A percentile compares a stretch with the other conserved stretches of the same genome.
Conservation (phyloP, 768 basidiomycete species). For the Hydnum rufescens region DNA sequence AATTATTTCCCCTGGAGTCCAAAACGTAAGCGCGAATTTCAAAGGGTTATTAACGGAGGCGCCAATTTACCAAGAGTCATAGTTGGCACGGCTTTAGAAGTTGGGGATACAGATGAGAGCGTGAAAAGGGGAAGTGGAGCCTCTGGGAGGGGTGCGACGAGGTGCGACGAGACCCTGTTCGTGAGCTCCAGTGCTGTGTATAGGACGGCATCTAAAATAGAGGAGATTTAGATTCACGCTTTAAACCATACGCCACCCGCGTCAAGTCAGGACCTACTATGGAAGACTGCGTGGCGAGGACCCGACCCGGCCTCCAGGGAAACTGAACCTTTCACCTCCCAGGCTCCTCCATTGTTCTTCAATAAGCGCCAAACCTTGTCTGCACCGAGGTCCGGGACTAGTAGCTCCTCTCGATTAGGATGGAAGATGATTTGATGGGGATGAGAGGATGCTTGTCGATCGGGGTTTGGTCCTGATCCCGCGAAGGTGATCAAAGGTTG, state of each 20-base stretch:
- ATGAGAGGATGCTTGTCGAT: slow-evolving; percentile 53
- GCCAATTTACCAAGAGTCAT: slow-evolving; percentile 3
- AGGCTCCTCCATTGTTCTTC: slow-evolving; percentile 25
- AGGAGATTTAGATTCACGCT: too few relatives aligned
- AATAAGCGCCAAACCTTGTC: slow-evolving; percentile 44
- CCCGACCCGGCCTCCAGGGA: slow-evolving; percentile 36
- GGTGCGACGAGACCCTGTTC: slow-evolving; percentile 36
- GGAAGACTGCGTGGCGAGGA: slow-evolving; percentile 45
- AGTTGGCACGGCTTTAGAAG: slow-evolving; percentile 18
- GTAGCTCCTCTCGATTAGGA: slow-evolving; percentile 31
- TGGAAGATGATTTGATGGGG: slow-evolving; percentile 52
- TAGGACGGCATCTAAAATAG: slow-evolving; percentile 40
- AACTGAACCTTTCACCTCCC: slow-evolving; percentile 32
- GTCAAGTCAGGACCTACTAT: slow-evolving; percentile 27
- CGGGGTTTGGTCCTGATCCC: slow-evolving; percentile 35
- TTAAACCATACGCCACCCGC: too few relatives aligned
- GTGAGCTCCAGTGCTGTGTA: slow-evolving; percentile 53
- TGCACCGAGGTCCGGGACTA: slow-evolving; percentile 57
- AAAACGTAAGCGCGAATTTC: background rate
- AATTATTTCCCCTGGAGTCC: slow-evolving; percentile 29
- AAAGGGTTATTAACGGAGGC: too few relatives aligned
- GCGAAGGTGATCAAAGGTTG: slow-evolving; percentile 12
- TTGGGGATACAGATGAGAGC: slow-evolving; percentile 21
- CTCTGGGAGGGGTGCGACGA: slow-evolving; percentile 25
- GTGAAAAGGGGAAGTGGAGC: slow-evolving; percentile 17